These are phyloP conservation scores for Podaxis carcinomalis DNA, from an alignment of 768 basidiomycete species.

Conservation along the genomic window DNA sequence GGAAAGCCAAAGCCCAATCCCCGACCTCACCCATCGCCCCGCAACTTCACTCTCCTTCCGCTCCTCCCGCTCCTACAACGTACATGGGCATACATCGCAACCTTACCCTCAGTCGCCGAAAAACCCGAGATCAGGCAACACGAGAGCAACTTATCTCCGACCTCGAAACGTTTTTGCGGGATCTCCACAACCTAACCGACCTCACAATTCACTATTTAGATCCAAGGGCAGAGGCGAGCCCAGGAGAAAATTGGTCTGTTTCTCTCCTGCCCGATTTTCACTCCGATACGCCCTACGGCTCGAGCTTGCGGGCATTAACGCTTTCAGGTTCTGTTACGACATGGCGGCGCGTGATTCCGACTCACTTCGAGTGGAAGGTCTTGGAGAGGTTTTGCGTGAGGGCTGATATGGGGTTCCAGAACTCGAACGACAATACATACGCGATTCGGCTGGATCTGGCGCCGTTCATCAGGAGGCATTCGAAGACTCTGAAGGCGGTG, in stretches of 20 bases:
- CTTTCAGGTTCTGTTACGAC: not conserved
- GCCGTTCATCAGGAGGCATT: constrained; percentile 5
- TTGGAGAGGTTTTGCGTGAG: not conserved
- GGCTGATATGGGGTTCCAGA: not conserved
- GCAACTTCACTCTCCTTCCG: not conserved
- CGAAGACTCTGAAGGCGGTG: constrained; percentile 2
- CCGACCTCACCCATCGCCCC: not conserved
- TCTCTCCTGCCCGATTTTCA: not conserved
- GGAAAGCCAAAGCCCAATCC: not conserved
- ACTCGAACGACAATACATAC: constrained; percentile 5
- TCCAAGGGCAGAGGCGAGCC: not conserved
- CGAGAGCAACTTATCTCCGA: not conserved
- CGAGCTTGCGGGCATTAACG: not conserved
- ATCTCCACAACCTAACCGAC: not conserved
- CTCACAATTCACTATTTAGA: not conserved
- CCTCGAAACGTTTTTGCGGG: not conserved
- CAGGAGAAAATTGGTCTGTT: not conserved
- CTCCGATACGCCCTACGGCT: not conserved
- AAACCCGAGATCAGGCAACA: not conserved
- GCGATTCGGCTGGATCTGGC: constrained; percentile 6
- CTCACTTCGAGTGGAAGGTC: not conserved
- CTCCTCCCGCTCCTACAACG: not conserved
- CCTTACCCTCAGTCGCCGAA: constrained; percentile 1
- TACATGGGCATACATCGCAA: not conserved
- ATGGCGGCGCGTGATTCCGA: constrained; percentile 1